A percentile compares a stretch with the other conserved stretches of the same genome.
phyloP scores from a whole-genome alignment of 306 rosid species.

The Acmispon strigosus region DNA sequence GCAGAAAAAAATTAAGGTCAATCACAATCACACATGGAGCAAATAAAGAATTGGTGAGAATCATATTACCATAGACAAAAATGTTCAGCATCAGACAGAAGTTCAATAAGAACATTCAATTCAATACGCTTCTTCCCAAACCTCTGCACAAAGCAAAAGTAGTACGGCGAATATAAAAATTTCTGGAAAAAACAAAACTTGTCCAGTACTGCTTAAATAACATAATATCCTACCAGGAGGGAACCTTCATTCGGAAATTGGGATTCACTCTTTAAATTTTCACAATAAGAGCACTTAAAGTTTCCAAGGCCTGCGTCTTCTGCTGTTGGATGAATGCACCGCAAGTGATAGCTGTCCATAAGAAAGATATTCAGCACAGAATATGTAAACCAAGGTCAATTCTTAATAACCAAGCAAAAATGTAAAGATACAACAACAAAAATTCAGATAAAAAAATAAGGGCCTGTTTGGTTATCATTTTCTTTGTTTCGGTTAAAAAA shows the following conservation, averaged over 20 bases:
- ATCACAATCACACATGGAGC: not conserved
- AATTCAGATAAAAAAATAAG: not conserved
- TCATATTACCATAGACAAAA: constrained; percentile 57
- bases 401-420: not conserved
- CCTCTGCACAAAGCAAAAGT: constrained; percentile 46
- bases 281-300: constrained; percentile 56
- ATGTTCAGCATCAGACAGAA: constrained; percentile 38
- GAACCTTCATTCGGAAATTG: constrained; percentile 35
- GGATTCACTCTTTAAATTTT: constrained; percentile 38
- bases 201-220: not conserved
- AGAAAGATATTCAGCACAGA: constrained; percentile 15
- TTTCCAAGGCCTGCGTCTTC: constrained; percentile 19
- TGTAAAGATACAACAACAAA: constrained; percentile 2
- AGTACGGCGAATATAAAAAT: not conserved
- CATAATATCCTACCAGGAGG: constrained; percentile 45
- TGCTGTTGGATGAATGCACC: constrained; percentile 45
- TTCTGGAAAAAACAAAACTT: not conserved
- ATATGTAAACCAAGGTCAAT: constrained; percentile 6
- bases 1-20: constrained; percentile 2
- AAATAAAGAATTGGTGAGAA: constrained; percentile 1
- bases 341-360: constrained; percentile 74
- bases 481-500: no score
- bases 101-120: constrained; percentile 46
- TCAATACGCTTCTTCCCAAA: constrained; percentile 43
- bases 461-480: no score